Evolutionary conservation across 495 filamentous ascomycete genomes (phyloP).

Genomic region (Aeminium ludgeri): DNA sequence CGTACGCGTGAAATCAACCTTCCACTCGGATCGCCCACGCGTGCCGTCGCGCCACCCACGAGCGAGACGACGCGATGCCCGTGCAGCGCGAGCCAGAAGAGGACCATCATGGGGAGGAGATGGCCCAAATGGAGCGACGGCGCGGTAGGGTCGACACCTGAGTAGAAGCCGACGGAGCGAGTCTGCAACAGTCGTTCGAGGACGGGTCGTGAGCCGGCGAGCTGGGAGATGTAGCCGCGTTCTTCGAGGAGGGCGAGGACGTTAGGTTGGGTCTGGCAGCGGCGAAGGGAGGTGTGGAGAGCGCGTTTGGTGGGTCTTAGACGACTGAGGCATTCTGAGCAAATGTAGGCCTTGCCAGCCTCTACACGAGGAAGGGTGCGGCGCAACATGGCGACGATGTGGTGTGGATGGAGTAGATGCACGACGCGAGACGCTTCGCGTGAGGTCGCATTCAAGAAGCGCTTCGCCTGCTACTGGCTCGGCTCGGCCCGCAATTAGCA

Average conservation of each 20-base stretch:
- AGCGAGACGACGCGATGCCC: constrained; percentile 60
- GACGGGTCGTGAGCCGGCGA: constrained; percentile 51
- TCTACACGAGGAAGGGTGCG: too few relatives aligned
- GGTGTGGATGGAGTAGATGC: too few relatives aligned
- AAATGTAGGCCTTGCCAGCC: neutral
- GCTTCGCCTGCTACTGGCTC: too few relatives aligned
- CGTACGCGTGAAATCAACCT: constrained; percentile 49
- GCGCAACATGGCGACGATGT: too few relatives aligned
- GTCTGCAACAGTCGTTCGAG: constrained; percentile 52
- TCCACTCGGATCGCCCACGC: constrained; percentile 76
- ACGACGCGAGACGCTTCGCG: too few relatives aligned
- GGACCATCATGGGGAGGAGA: constrained; percentile 79
- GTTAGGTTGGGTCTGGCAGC: constrained; percentile 18
- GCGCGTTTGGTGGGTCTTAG: neutral
- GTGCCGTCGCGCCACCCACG: constrained; percentile 69
- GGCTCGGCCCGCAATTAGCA: too few relatives aligned
- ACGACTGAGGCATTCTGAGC: neutral
- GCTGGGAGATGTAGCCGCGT: constrained; percentile 60
- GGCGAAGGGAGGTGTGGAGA: neutral
- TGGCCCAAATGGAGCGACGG: constrained; percentile 83
- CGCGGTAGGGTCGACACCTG: constrained; percentile 85
- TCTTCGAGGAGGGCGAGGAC: constrained; percentile 59
- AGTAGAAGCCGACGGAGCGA: constrained; percentile 63
- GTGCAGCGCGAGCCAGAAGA: constrained; percentile 84
- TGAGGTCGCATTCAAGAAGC: too few relatives aligned